Percentiles rank a stretch among this genome's conserved stretches.
Conservation (phyloP, 257 asterid genomes). For the Ocimum tenuiflorum region DNA sequence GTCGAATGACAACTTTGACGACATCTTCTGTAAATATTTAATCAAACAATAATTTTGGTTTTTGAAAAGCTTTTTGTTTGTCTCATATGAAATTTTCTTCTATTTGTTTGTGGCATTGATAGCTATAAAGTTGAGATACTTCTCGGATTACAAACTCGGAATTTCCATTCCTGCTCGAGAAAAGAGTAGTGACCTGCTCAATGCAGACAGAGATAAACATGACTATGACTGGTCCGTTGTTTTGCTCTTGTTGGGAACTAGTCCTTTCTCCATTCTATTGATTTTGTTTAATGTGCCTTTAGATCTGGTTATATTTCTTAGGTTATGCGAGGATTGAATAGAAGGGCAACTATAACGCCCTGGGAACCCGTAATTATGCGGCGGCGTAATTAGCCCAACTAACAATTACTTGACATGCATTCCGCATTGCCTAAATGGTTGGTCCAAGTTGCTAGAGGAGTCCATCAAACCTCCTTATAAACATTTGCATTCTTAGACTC, state of each 20-base stretch:
- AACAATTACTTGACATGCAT: no score
- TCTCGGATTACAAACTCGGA: slow-evolving; percentile 62
- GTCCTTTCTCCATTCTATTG: not conserved
- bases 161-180: slow-evolving; percentile 69
- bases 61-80: not conserved
- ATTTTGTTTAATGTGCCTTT: not conserved
- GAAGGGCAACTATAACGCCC: not conserved
- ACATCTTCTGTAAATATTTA: slow-evolving; percentile 64
- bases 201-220: slow-evolving; percentile 75
- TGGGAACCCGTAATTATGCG: no score
- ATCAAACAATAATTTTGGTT: not conserved
- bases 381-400: no score
- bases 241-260: not conserved
- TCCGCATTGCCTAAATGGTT: no score
- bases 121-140: slow-evolving; percentile 59
- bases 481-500: no score
- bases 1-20: slow-evolving; percentile 71
- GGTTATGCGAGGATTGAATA: not conserved
- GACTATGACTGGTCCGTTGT: slow-evolving; percentile 88
- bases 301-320: not conserved
- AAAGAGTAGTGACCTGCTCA: slow-evolving; percentile 78
- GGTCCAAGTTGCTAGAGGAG: no score
- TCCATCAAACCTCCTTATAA: no score
- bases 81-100: slow-evolving; percentile 19
- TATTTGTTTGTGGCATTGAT: slow-evolving; percentile 30